Evolutionary conservation across 306 rosid genomes (phyloP).

Genomic region (Mucuna pruriens): DNA sequence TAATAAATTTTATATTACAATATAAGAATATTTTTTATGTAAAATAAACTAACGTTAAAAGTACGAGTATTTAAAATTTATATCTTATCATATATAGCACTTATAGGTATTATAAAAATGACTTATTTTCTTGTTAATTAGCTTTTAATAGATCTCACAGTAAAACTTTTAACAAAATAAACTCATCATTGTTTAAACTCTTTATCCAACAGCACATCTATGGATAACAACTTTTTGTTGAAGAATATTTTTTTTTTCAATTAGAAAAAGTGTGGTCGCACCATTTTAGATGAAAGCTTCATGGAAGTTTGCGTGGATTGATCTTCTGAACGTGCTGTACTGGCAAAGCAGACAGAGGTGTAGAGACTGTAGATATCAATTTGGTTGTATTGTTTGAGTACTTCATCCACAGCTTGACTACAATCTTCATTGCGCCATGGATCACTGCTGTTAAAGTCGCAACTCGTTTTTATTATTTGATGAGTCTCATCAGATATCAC

Average conservation of each 20-base stretch:
- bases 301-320: slow-evolving; percentile 45
- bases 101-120: not conserved
- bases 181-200: not conserved
- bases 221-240: not conserved
- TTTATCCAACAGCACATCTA: not conserved
- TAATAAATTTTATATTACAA: not conserved
- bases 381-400: slow-evolving; percentile 68
- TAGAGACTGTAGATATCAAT: slow-evolving; percentile 91
- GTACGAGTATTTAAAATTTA: not conserved
- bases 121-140: not conserved
- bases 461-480: slow-evolving; percentile 54
- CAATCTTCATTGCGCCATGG: slow-evolving; percentile 79
- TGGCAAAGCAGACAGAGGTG: slow-evolving; percentile 71
- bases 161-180: not conserved
- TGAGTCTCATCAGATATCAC: slow-evolving; percentile 93
- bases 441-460: slow-evolving; percentile 74
- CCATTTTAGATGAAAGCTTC: slow-evolving; percentile 70
- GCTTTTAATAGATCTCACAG: not conserved
- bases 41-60: not conserved
- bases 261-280: not conserved
- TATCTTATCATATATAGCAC: not conserved
- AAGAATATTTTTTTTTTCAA: not conserved
- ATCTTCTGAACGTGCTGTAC: slow-evolving; percentile 56
- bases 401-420: slow-evolving; percentile 65
- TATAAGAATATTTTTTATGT: not conserved